phyloP scores from a whole-genome alignment of 192 early-diverging fungal genomes.

The Coemansia umbellata region DNA sequence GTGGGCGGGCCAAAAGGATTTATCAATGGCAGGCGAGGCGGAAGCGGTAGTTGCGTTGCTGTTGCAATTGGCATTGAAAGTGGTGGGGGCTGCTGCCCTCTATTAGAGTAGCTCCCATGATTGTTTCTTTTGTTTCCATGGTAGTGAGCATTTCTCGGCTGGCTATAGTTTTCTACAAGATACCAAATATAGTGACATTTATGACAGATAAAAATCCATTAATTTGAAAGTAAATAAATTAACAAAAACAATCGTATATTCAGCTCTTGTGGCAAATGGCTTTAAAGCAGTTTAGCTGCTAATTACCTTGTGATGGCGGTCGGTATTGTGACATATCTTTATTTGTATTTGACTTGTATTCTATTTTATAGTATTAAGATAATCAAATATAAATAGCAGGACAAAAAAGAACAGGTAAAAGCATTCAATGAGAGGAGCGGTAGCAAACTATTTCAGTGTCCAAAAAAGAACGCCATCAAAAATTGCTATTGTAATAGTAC shows the following conservation, averaged over 20 bases:
- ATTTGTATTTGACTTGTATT: no score
- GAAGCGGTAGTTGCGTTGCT: neutral
- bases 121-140: neutral
- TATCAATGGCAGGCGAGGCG: slow-evolving; percentile 9
- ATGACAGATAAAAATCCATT: no score
- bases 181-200: no score
- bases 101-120: neutral
- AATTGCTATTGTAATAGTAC: no score
- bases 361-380: no score
- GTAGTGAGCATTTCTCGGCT: neutral
- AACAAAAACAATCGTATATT: neutral
- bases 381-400: no score
- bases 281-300: neutral
- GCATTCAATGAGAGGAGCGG: no score
- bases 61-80: neutral
- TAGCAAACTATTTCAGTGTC: no score
- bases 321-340: slow-evolving; percentile 30
- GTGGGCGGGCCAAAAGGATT: slow-evolving; percentile 28
- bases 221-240: neutral
- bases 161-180: neutral
- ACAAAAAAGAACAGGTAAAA: no score
- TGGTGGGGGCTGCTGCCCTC: slow-evolving; percentile 1
- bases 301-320: slow-evolving; percentile 31
- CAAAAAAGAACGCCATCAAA: no score
- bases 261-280: neutral